Evolutionary conservation across 441 rosid species (phyloP).

Genomic region (Croton setiger): DNA sequence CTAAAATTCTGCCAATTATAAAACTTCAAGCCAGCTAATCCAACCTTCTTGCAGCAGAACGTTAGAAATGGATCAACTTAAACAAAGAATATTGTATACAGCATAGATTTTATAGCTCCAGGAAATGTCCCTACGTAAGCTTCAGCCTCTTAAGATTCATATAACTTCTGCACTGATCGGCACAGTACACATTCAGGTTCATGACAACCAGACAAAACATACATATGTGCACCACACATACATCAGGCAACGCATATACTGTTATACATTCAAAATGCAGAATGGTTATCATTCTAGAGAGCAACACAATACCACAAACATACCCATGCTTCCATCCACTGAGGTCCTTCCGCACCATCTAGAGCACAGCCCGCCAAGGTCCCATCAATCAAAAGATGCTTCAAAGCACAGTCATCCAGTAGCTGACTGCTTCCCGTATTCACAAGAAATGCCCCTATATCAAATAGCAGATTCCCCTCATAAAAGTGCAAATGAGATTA

Average conservation of each 20-base stretch:
- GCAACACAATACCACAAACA: constrained; percentile 17
- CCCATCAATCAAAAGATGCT: constrained; percentile 92
- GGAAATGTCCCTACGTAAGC: no score
- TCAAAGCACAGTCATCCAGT: constrained; percentile 88
- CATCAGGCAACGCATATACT: neutral
- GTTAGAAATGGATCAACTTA: neutral
- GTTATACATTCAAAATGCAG: neutral
- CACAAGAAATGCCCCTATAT: constrained; percentile 90
- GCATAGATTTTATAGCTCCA: neutral
- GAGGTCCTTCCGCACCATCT: constrained; percentile 99
- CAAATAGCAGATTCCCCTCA: constrained; percentile 7
- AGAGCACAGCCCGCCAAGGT: constrained; percentile 94
- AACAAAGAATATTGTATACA: no score
- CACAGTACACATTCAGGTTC: neutral
- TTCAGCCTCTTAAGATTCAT: neutral
- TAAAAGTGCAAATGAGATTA: constrained; percentile 11
- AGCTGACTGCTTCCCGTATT: constrained; percentile 95
- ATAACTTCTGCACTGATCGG: neutral
- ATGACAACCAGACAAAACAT: neutral
- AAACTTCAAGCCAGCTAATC: neutral
- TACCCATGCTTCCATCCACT: constrained; percentile 99
- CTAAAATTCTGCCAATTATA: neutral
- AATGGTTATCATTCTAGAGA: neutral
- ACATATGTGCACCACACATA: neutral
- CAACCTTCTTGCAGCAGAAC: neutral